Evolutionary conservation across 1,284 basidiomycete species (phyloP), one percentile per base, ranked within the genome.

Genomic region (Pseudozyma flocculosa): DNA sequence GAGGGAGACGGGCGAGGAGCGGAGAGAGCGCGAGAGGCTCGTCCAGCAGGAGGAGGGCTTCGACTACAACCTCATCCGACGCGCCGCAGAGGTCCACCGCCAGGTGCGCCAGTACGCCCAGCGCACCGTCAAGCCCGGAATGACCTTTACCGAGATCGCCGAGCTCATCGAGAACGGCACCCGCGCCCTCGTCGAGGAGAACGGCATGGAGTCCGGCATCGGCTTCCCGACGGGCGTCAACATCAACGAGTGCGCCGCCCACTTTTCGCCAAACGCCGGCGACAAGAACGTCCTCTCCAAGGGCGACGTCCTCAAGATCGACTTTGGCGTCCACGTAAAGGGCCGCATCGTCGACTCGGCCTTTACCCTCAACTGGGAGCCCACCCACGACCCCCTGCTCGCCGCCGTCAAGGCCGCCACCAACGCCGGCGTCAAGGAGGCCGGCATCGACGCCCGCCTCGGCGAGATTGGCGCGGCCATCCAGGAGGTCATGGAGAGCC

Each of bases 401-500:
- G 88, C 89, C 70, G 93, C 93, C 18, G 94, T 95, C 54, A 88
- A 87, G 76, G 94, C 91, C 40, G 92, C 95, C 2, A 98, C 95
- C 3, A 85, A 97, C 65, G 88, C 90, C 1, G 91, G 92, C 92
- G 84, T 78, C 41, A 49, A 52, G 30, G 61, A 52, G 15, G 89
- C 94, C 8, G 95, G 95, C 3, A 97, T 99, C 70, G 95, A 98
- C 73, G 90, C 90, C 1, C 85, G 93, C 41, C 83, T 98, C 43
- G 92, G 92, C 57, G 94, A 98, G 76, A 84, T 99, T 36, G 95
- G 88, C 8, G 92, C 86, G 0, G 84, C 85, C 37, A 93, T 98
- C 56, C 94, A 99, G 78, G 95, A 99, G 79, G 93, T 92, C 3
- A 98, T 99, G 95, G 93, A 97, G 78, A 92, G 89, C 4, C 96